Evolutionary conservation across 768 basidiomycete genomes (phyloP).

Genomic region (Amanita pseudoporphyria): DNA sequence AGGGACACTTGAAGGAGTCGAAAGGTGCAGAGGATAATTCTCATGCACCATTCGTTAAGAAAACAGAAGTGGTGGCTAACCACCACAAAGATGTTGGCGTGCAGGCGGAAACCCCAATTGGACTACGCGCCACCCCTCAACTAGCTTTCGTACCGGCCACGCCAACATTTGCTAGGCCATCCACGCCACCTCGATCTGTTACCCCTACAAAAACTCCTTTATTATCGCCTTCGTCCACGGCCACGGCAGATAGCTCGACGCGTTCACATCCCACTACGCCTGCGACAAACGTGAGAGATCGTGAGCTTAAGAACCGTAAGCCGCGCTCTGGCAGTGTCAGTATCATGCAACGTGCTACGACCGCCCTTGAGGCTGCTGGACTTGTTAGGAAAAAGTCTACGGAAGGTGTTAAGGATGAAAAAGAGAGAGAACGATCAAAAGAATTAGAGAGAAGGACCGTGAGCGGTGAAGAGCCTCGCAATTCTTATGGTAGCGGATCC

Average conservation of each 20-base stretch:
- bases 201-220: conserved; percentile 40
- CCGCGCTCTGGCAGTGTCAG: conserved; percentile 81
- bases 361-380: conserved; percentile 79
- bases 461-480: conserved; percentile 48
- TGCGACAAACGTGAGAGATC: conserved; percentile 40
- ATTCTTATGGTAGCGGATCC: conserved; percentile 49
- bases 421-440: conserved; percentile 34
- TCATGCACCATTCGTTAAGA: neutral
- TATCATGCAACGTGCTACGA: conserved; percentile 94
- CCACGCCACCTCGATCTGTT: conserved; percentile 45
- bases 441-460: conserved; percentile 33
- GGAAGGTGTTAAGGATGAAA: conserved; percentile 62
- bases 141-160: conserved; percentile 73
- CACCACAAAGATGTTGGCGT: conserved; percentile 25
- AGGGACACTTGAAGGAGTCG: conserved; percentile 1
- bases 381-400: conserved; percentile 75
- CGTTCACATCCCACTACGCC: conserved; percentile 68
- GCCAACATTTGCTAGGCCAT: conserved; percentile 44
- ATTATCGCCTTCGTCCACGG: conserved; percentile 46
- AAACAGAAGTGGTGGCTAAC: conserved; percentile 21
- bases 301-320: conserved; percentile 49
- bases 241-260: conserved; percentile 37
- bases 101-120: conserved; percentile 32
- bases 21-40: neutral
- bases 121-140: conserved; percentile 41